A percentile compares a stretch with the other conserved stretches of the same genome.
These are phyloP conservation scores for Termitomyces titanicus DNA, from an alignment of 768 basidiomycete species.

Conservation along the genomic window DNA sequence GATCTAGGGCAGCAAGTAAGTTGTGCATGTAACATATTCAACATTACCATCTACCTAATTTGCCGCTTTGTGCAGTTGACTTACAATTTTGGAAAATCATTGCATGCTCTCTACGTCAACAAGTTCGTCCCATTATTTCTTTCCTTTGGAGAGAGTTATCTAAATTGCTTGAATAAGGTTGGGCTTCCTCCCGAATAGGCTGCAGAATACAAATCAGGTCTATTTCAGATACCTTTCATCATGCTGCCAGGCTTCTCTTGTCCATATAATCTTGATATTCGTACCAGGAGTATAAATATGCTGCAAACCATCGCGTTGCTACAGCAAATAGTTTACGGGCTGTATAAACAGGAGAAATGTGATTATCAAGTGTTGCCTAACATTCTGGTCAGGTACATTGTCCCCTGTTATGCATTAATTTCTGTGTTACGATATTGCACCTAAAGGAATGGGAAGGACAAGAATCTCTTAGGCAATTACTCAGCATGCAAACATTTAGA, in stretches of 20 bases:
- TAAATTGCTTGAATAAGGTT: constrained; percentile 38
- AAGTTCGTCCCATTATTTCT: constrained; percentile 35
- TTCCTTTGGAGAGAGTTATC: neutral
- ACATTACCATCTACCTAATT: neutral
- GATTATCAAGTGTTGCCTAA: constrained; percentile 40
- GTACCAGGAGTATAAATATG: constrained; percentile 64
- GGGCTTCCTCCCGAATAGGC: constrained; percentile 55
- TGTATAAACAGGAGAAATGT: constrained; percentile 60
- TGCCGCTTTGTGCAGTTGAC: constrained; percentile 48
- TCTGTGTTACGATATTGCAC: neutral
- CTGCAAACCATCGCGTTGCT: constrained; percentile 74
- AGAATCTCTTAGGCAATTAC: constrained; percentile 69
- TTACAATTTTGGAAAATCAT: constrained; percentile 52
- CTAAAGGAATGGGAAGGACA: constrained; percentile 61
- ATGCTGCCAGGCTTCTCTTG: neutral
- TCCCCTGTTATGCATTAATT: neutral
- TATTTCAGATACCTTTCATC: constrained; percentile 53
- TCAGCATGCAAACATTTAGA: constrained; percentile 66
- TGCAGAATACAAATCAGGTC: constrained; percentile 38
- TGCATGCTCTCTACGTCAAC: constrained; percentile 66
- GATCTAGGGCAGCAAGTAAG: constrained; percentile 64
- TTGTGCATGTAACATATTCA: neutral
- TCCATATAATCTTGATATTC: neutral
- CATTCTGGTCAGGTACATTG: constrained; percentile 50
- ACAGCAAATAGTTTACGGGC: constrained; percentile 68